phyloP scores from a whole-genome alignment of 163 green algal species.

The Volvox carteri region DNA sequence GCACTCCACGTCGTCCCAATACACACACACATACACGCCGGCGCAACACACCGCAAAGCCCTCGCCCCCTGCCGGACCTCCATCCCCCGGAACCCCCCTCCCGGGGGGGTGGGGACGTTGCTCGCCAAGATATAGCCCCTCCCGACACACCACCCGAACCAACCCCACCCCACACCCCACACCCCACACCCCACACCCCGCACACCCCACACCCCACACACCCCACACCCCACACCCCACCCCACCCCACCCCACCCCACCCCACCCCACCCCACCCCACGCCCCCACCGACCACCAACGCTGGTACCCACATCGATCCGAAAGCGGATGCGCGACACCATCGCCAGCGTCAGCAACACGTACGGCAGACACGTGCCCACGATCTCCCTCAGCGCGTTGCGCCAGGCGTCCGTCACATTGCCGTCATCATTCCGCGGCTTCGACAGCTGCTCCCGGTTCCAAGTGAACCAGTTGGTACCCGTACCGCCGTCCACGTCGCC shows the following conservation, averaged over 20 bases:
- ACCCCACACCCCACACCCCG: no score
- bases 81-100: neutral
- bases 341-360: constrained; percentile 26
- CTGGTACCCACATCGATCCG: neutral
- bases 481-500: constrained; percentile 68
- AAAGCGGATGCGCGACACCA: constrained; percentile 10
- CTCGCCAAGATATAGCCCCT: no score
- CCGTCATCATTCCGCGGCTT: constrained; percentile 69
- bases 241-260: neutral
- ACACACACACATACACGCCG: no score
- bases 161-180: neutral
- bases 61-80: no score
- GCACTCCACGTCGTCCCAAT: no score
- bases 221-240: no score
- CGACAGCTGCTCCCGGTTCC: constrained; percentile 65
- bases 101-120: no score
- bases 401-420: constrained; percentile 70
- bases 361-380: constrained; percentile 41
- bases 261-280: neutral
- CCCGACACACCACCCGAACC: neutral
- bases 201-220: no score
- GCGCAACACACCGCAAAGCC: no score
- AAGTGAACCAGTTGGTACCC: constrained; percentile 69
- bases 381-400: constrained; percentile 56
- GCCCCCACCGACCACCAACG: neutral